A percentile compares a stretch with the other conserved stretches of the same genome.
These are phyloP conservation scores for Sphenostylis stenocarpa DNA, from an alignment of 306 rosid genomes.

Conservation along the genomic window DNA sequence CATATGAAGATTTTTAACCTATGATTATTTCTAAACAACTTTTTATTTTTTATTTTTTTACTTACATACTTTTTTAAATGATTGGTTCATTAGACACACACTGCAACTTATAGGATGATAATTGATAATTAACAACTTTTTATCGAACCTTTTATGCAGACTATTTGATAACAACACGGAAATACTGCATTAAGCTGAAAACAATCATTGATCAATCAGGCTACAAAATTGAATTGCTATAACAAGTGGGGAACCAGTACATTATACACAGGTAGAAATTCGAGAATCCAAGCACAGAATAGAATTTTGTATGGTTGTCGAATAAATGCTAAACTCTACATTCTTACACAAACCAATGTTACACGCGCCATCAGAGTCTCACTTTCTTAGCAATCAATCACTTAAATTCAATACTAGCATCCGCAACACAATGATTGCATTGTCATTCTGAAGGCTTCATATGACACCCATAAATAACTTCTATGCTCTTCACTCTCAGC, in stretches of 20 bases:
- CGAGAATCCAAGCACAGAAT: background rate
- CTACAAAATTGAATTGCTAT: constrained; percentile 30
- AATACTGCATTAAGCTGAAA: background rate
- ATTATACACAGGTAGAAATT: constrained; percentile 13
- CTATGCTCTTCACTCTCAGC: constrained; percentile 47
- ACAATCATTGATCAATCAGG: background rate
- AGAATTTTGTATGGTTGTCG: constrained; percentile 27
- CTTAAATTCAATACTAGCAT: constrained; percentile 29
- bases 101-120: too few species aligned
- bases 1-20: too few species aligned
- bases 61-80: too few species aligned
- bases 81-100: too few species aligned
- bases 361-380: constrained; percentile 41
- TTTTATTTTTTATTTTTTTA: too few species aligned
- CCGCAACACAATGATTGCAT: constrained; percentile 22
- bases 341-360: constrained; percentile 42
- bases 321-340: constrained; percentile 51
- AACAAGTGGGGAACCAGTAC: background rate
- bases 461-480: constrained; percentile 32
- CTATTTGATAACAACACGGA: background rate
- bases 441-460: constrained; percentile 34
- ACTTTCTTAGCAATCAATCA: constrained; percentile 22
- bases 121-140: too few species aligned
- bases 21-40: too few species aligned
- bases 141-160: background rate